Conservation (phyloP, 331 rosid genomes). For the Malus hybrid region DNA sequence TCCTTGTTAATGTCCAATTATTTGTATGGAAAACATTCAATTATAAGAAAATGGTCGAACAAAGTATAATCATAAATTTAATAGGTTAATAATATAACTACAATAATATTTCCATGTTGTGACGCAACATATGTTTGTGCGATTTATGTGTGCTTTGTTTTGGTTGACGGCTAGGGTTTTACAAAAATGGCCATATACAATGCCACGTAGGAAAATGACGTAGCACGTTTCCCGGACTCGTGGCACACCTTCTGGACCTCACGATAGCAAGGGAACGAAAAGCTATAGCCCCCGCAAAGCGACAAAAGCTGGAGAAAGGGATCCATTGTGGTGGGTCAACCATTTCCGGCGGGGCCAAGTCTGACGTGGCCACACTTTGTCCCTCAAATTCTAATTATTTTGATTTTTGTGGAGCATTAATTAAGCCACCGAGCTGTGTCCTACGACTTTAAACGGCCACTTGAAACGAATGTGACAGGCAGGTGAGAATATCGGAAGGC, state of each 20-base stretch:
- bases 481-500: slow-evolving; percentile 11
- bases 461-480: background rate
- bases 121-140: background rate
- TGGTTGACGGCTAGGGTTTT: slow-evolving; percentile 62
- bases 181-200: slow-evolving; percentile 19
- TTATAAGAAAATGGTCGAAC: no score
- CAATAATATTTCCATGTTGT: no score
- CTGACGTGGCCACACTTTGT: slow-evolving; percentile 50
- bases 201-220: slow-evolving; percentile 29
- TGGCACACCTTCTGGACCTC: slow-evolving; percentile 23
- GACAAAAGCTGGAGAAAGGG: slow-evolving; percentile 34
- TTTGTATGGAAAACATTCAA: no score
- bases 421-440: slow-evolving; percentile 18
- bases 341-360: slow-evolving; percentile 22
- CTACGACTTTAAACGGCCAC: background rate
- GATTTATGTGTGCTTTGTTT: background rate
- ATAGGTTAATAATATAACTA: no score
- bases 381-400: slow-evolving; percentile 6
- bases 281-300: slow-evolving; percentile 27
- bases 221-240: slow-evolving; percentile 30
- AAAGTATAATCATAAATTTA: no score
- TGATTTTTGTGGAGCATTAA: slow-evolving; percentile 10
- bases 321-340: slow-evolving; percentile 36
- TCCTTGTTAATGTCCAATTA: no score
- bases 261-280: slow-evolving; percentile 32